A percentile compares a stretch with the other conserved stretches of the same genome.
Evolutionary conservation across 768 basidiomycete species (phyloP).

Genomic region (Mycena belliarum): DNA sequence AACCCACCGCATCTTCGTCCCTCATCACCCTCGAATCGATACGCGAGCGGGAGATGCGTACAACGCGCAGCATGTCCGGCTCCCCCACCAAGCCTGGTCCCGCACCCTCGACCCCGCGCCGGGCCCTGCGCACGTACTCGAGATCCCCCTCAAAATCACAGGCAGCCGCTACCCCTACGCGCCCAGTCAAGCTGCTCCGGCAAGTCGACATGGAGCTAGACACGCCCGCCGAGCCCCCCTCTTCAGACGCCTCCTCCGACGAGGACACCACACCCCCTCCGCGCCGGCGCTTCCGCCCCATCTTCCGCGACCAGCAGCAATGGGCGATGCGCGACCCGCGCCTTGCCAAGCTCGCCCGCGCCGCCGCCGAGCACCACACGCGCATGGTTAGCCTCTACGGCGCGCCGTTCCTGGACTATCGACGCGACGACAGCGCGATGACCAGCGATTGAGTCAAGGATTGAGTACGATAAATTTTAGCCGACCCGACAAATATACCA

Average conservation of each 20-base stretch:
- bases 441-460: conserved; percentile 2
- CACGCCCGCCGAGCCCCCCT: conserved; percentile 12
- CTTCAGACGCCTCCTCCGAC: conserved; percentile 25
- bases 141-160: conserved; percentile 9
- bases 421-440: conserved; percentile 1
- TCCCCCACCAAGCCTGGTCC: neutral
- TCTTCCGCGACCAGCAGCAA: conserved; percentile 51
- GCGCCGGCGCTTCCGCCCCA: conserved; percentile 47
- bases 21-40: conserved; percentile 18
- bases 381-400: conserved; percentile 12
- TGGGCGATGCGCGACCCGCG: conserved; percentile 47
- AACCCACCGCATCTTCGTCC: conserved; percentile 9
- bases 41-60: neutral
- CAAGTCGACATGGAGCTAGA: too few relatives aligned
- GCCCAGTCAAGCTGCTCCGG: neutral
- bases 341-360: conserved; percentile 16
- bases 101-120: neutral
- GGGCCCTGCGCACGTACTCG: conserved; percentile 7
- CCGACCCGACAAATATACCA: neutral
- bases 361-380: neutral
- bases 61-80: conserved; percentile 13
- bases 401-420: conserved; percentile 5
- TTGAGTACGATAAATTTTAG: neutral
- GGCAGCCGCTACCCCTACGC: conserved; percentile 9
- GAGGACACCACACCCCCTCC: conserved; percentile 21